Percentiles rank a stretch among this genome's conserved stretches.
Evolutionary conservation across 2,329 filamentous ascomycete genomes (phyloP).

Genomic region (Pseudogymnoascus sp.): DNA sequence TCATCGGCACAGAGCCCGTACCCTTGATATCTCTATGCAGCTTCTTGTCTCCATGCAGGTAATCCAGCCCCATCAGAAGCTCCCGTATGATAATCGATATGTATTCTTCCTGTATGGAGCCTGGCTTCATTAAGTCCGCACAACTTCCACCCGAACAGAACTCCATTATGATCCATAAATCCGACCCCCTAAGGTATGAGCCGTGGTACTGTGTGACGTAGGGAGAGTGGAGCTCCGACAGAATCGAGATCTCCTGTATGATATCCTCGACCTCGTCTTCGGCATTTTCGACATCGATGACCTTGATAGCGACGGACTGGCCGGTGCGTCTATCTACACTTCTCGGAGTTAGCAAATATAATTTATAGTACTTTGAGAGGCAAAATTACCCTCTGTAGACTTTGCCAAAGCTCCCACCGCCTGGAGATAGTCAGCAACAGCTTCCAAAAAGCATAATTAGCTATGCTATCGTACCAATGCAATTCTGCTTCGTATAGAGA

Average conservation of each 20-base stretch:
- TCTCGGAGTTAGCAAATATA: constrained; percentile 19
- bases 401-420: constrained; percentile 95
- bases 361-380: constrained; percentile 9
- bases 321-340: constrained; percentile 90
- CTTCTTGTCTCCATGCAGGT: constrained; percentile 92
- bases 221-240: constrained; percentile 90
- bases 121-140: constrained; percentile 90
- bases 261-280: constrained; percentile 99
- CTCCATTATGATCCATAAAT: constrained; percentile 99
- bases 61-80: constrained; percentile 80
- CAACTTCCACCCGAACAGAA: constrained; percentile 96
- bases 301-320: constrained; percentile 91
- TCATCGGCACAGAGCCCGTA: constrained; percentile 31
- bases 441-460: constrained; percentile 9
- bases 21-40: constrained; percentile 94
- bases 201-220: constrained; percentile 98
- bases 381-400: constrained; percentile 84
- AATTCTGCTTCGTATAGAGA: constrained; percentile 87
- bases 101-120: constrained; percentile 84
- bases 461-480: constrained; percentile 55
- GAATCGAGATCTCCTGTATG: constrained; percentile 95
- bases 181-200: constrained; percentile 89
- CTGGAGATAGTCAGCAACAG: constrained; percentile 37
- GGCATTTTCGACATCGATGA: constrained; percentile 97
- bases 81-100: constrained; percentile 93